Conservation (phyloP, 2,329 filamentous ascomycete species). For the Exophiala lecanii-corni region DNA sequence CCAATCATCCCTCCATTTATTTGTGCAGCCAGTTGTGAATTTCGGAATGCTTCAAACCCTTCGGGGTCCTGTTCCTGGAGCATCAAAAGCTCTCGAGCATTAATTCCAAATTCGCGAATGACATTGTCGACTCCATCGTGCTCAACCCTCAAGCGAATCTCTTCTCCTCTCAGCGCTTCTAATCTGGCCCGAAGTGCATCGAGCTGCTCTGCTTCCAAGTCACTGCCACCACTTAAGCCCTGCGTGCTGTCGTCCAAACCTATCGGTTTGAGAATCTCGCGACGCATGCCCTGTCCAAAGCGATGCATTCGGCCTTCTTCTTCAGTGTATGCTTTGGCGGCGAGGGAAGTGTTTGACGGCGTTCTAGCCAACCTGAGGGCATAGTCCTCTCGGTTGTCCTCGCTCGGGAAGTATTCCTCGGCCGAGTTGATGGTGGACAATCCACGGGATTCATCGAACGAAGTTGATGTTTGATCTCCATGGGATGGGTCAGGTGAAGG, state of each 20-base stretch:
- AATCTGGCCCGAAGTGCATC: conserved; percentile 41
- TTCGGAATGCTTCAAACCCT: conserved; percentile 40
- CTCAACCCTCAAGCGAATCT: conserved; percentile 38
- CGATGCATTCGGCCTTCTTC: conserved; percentile 69
- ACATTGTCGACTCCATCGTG: conserved; percentile 37
- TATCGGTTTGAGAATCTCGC: conserved; percentile 55
- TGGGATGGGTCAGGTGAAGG: conserved; percentile 20
- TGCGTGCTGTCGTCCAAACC: conserved; percentile 35
- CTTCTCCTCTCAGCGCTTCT: conserved; percentile 39
- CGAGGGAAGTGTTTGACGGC: conserved; percentile 64
- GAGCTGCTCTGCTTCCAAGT: conserved; percentile 41
- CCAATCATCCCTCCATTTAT: conserved; percentile 17
- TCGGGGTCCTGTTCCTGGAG: conserved; percentile 41
- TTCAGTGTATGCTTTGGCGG: conserved; percentile 58
- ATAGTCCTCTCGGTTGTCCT: conserved; percentile 37
- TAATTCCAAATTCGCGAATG: conserved; percentile 41
- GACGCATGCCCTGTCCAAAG: conserved; percentile 61
- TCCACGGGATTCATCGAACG: conserved; percentile 13
- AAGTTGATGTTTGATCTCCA: conserved; percentile 14
- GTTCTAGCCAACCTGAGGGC: conserved; percentile 51
- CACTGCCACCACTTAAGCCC: conserved; percentile 34
- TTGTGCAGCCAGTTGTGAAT: conserved; percentile 44
- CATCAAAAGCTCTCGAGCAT: conserved; percentile 42
- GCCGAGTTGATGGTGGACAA: conserved; percentile 11
- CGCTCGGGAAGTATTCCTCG: conserved; percentile 28